Evolutionary conservation across 768 basidiomycete genomes (phyloP).

Genomic region (Mycena albidolilacea): DNA sequence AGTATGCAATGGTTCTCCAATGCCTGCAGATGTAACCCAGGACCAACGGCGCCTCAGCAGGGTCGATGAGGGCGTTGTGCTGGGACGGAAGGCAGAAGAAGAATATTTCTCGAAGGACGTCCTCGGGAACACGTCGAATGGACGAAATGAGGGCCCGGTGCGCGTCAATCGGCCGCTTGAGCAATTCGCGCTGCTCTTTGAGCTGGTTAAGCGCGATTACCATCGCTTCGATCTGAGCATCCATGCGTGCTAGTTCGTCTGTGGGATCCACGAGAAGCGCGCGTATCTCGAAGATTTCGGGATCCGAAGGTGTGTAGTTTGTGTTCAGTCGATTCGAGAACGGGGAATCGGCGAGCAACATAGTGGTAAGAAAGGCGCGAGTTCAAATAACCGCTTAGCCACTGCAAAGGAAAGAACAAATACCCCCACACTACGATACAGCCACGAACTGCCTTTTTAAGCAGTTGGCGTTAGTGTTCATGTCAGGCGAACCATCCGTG

Average conservation of each 20-base stretch:
- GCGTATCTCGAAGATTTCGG: neutral
- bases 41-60: slow-evolving; percentile 20
- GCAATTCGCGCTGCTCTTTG: neutral
- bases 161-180: slow-evolving; percentile 16
- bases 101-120: slow-evolving; percentile 30
- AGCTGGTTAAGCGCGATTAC: neutral
- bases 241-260: slow-evolving; percentile 1
- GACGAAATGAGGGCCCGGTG: slow-evolving; percentile 1
- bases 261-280: neutral
- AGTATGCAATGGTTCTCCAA: slow-evolving; percentile 20
- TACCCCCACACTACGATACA: neutral
- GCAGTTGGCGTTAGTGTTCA: slow-evolving; percentile 4
- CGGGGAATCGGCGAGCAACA: neutral
- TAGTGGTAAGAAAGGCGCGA: neutral
- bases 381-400: no score
- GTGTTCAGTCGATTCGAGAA: neutral
- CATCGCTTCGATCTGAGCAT: neutral
- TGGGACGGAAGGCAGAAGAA: slow-evolving; percentile 12
- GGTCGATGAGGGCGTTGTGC: slow-evolving; percentile 23
- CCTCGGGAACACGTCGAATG: slow-evolving; percentile 17
- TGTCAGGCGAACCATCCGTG: slow-evolving; percentile 26
- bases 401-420: no score
- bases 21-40: slow-evolving; percentile 26
- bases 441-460: slow-evolving; percentile 9
- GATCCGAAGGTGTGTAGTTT: neutral